A percentile compares a stretch with the other conserved stretches of the same genome.
Conservation (phyloP, 306 rosid species). For the Mimosa bimucronata region DNA sequence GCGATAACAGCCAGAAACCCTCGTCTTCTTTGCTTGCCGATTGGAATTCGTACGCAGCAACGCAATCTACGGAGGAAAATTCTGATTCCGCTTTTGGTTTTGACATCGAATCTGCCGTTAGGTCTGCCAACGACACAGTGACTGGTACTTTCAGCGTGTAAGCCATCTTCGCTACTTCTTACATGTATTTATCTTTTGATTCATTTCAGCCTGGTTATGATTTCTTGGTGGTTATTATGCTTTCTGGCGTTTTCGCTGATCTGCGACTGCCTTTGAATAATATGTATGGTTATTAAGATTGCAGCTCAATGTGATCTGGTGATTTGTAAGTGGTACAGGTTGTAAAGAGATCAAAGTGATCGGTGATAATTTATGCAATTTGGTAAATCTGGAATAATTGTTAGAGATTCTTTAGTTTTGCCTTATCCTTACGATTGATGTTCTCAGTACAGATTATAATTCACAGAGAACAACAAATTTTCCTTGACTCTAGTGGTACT, state of each 20-base stretch:
- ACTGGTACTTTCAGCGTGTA: slow-evolving; percentile 88
- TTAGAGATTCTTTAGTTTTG: neutral
- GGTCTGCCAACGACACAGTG: slow-evolving; percentile 87
- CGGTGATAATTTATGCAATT: slow-evolving; percentile 1
- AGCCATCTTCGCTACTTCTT: slow-evolving; percentile 28
- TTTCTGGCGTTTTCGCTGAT: neutral
- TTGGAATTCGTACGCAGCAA: slow-evolving; percentile 86
- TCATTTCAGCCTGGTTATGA: slow-evolving; percentile 10
- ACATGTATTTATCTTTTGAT: neutral
- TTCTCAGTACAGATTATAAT: neutral
- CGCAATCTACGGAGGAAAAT: slow-evolving; percentile 56
- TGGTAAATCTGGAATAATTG: neutral
- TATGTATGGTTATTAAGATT: neutral
- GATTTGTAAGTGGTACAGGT: neutral
- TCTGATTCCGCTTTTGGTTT: slow-evolving; percentile 55
- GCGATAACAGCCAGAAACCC: slow-evolving; percentile 48
- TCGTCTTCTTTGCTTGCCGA: slow-evolving; percentile 70
- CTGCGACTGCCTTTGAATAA: neutral
- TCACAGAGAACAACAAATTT: neutral
- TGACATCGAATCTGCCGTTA: slow-evolving; percentile 92
- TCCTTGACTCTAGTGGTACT: neutral
- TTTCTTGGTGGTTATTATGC: neutral
- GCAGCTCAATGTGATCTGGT: neutral
- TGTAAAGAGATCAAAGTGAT: slow-evolving; percentile 1
- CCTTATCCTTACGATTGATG: too few species aligned